Evolutionary conservation across 768 basidiomycete genomes (phyloP), one percentile per base, ranked within the genome.

Genomic region (Collybia sp.): DNA sequence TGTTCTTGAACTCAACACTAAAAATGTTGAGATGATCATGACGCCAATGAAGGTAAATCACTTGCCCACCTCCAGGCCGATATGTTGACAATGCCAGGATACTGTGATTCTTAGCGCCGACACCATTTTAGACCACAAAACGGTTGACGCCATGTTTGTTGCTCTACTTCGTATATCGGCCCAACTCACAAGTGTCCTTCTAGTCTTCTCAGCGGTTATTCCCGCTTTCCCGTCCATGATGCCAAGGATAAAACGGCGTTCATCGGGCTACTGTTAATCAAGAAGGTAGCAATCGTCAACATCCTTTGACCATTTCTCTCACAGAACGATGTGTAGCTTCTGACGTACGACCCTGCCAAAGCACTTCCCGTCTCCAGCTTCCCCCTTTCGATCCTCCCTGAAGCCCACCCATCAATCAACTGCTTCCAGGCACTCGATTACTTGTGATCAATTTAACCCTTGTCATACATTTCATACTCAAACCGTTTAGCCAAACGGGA

Each of bases 351-450:
- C 58, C 92, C 93, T 0, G 76, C 84, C n/a, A 74, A 85, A 60
- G 79, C 70, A 2, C 74, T 83, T 32, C 83, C 86, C 5, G 84
- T 94, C 6, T 82, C 83, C 0, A 66, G 79, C 33, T 91, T 97
- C 61, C 67, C 75, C 2, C 73, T 98, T 1, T 83, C 88, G 0
- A 85, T 95, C 19, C 65, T 98, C 12, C 95, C 95, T 0, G 95
- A 98, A 65, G 93, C 93, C 4, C 71, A 72, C 35, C 91, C 92
- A 0, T 76, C 79, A 9, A 94, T 96, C 60, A 94, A 91, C 56
- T 96, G 89, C 57, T 92, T 96, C 71, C 92, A 97, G 60, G 93
- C 93, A 0, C 66, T 97, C 38, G 93, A 96, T 61, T 95, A 93
- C 60, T 94, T 90, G 88, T 89, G 56, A 32, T 79, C 36, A 11